Base-by-base conservation (phyloP, 1,284 basidiomycete species). In the Psilocybe mexicana region DNA sequence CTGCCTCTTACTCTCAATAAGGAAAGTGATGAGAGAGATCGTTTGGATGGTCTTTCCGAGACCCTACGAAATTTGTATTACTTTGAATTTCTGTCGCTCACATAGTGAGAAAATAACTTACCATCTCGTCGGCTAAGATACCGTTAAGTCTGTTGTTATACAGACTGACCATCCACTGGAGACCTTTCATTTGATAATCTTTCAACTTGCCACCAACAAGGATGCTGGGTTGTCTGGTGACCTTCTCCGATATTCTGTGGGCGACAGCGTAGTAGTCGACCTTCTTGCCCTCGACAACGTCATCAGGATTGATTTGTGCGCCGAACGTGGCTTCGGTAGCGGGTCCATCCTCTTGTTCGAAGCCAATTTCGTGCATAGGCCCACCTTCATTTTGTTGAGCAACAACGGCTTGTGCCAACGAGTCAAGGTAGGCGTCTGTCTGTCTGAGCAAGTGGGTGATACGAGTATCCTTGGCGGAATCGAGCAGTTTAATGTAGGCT, bases 141-240 rank as follows among this genome's bases (percentile, higher is more conserved):
- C 96, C 96, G 71, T 98, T 96, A 65, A 99, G 87, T 69, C 93
- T 92, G 77, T 99, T 98, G 77, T 99, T 98, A 76, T 98, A 99
- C 73, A 99, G 79, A 73, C 95, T 97, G 63, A 98, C 96, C 82
- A 99, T 94, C 97, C 97, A 99, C 68, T 97, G 96, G 65, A 96
- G 76, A 59, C 93, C 93, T 73, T 94, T 95, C 64, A 96, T 63
- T 74, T 96, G 94, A 72, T 97, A 97, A 57, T 96, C 94, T 74
- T 96, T 96, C 68, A 97, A 79, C 11, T 88, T 90, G 47, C 93
- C 93, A 59, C 90, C 89, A 30, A 93, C 75, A 14, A 99, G 85
- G 25, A 99, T 85, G 28, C 70, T 72, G 1, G 96, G 95, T 74
- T 99, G 97, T 65, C 79, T 83, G 5, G 85, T 79, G 66, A 99